These are phyloP conservation scores for Mucor irregularis DNA, from an alignment of 371 early-diverging fungal genomes.

Conservation along the genomic window DNA sequence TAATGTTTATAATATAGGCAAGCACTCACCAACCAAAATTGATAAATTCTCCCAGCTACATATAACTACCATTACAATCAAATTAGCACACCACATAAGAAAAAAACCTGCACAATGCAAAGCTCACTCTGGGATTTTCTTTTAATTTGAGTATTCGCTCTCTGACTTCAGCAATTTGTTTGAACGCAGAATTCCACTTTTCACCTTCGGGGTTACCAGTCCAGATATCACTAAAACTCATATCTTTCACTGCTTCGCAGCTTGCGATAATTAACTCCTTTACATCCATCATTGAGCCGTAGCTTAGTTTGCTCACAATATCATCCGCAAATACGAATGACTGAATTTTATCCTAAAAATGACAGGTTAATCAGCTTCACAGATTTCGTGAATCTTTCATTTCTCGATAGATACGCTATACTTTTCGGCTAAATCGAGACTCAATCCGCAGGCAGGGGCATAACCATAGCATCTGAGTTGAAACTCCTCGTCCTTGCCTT, in stretches of 20 bases:
- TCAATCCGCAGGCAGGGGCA: conserved; percentile 51
- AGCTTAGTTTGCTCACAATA: conserved; percentile 50
- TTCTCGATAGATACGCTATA: conserved; percentile 30
- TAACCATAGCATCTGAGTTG: conserved; percentile 44
- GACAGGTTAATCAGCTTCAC: too few relatives aligned
- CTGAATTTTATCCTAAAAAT: conserved; percentile 37
- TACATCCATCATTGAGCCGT: conserved; percentile 53
- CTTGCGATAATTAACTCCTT: conserved; percentile 51
- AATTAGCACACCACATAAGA: neutral
- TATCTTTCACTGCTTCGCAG: conserved; percentile 38
- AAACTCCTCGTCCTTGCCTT: conserved; percentile 35
- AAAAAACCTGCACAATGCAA: too few relatives aligned
- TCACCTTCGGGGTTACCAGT: conserved; percentile 30
- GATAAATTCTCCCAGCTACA: conserved; percentile 51
- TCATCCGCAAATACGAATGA: conserved; percentile 55
- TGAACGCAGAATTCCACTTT: conserved; percentile 43
- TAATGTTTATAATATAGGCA: neutral
- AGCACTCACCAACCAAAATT: conserved; percentile 49
- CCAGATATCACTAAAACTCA: conserved; percentile 42
- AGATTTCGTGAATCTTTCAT: neutral
- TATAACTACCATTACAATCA: conserved; percentile 31
- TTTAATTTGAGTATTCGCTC: conserved; percentile 32
- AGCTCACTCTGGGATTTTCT: conserved; percentile 44
- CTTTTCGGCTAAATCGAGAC: conserved; percentile 41
- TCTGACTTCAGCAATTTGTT: conserved; percentile 40